phyloP scores from a whole-genome alignment of 2,329 filamentous ascomycete species.

The Macrophomina tecta region DNA sequence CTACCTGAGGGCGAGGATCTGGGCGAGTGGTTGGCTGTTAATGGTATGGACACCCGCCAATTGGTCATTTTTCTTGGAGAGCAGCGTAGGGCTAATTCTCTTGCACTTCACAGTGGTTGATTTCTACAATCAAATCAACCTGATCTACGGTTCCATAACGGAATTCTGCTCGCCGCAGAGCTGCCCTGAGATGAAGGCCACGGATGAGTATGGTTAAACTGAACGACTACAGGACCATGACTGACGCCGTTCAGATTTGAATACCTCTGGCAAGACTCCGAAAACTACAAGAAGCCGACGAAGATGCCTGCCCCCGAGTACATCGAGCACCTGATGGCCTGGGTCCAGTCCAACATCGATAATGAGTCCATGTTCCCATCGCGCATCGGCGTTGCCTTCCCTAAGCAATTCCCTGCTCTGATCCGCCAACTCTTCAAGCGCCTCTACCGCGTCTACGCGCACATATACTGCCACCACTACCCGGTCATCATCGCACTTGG shows the following conservation, averaged over 20 bases:
- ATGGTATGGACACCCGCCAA: constrained; percentile 66
- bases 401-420: constrained; percentile 85
- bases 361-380: constrained; percentile 96
- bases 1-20: constrained; percentile 96
- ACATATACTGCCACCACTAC: constrained; percentile 98
- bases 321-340: constrained; percentile 96
- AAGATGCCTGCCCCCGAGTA: constrained; percentile 98
- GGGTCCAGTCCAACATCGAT: constrained; percentile 94
- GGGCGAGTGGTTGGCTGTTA: constrained; percentile 98
- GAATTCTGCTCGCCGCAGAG: constrained; percentile 98
- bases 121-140: constrained; percentile 99
- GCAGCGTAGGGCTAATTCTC: constrained; percentile 26
- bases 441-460: constrained; percentile 96
- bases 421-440: constrained; percentile 99
- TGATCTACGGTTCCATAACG: constrained; percentile 97
- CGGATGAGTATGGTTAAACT: constrained; percentile 75
- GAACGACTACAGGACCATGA: not conserved
- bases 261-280: constrained; percentile 97
- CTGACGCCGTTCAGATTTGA: constrained; percentile 72
- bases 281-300: constrained; percentile 92
- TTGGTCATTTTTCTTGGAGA: not conserved
- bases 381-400: constrained; percentile 92
- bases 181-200: constrained; percentile 99
- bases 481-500: constrained; percentile 94
- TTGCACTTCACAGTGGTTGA: constrained; percentile 79